A percentile compares a stretch with the other conserved stretches of the same genome.
Conservation (phyloP, 345 rosid species). For the Brassica juncea region DNA sequence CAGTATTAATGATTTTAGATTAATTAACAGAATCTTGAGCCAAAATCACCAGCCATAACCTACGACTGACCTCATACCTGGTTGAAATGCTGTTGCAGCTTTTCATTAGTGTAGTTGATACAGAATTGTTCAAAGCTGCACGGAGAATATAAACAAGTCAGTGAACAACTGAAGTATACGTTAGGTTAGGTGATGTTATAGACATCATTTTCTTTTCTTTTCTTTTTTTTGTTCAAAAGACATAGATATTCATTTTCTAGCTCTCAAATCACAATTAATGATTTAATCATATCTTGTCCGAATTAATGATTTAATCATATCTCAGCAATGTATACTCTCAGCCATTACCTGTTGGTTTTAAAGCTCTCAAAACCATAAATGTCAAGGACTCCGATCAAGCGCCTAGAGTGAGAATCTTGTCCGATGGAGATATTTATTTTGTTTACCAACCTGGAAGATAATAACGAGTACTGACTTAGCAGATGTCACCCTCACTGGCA, state of each 20-base stretch:
- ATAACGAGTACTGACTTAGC: slow-evolving; percentile 17
- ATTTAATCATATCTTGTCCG: no score
- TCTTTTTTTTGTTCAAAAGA: no score
- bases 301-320: background rate
- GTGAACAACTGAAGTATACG: background rate
- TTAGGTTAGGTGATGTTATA: slow-evolving; percentile 16
- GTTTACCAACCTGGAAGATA: slow-evolving; percentile 70
- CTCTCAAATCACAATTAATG: no score
- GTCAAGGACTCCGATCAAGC: slow-evolving; percentile 84
- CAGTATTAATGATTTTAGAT: slow-evolving; percentile 35
- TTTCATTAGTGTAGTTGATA: slow-evolving; percentile 89
- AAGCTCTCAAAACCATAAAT: slow-evolving; percentile 97
- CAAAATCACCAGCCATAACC: slow-evolving; percentile 35
- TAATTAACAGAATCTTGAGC: slow-evolving; percentile 29
- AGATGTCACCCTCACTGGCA: background rate
- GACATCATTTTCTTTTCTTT: no score
- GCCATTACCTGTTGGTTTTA: slow-evolving; percentile 68
- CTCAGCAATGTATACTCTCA: background rate
- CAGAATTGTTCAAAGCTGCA: slow-evolving; percentile 94
- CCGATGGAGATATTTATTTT: slow-evolving; percentile 74
- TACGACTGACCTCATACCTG: slow-evolving; percentile 78
- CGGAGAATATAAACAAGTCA: slow-evolving; percentile 7
- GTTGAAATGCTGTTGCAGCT: slow-evolving; percentile 97
- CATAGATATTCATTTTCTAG: no score
- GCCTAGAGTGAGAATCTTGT: slow-evolving; percentile 67